Evolutionary conservation across 2,329 filamentous ascomycete genomes (phyloP), one percentile per base, ranked within the genome.

Genomic region (Talaromyces pinophilus): DNA sequence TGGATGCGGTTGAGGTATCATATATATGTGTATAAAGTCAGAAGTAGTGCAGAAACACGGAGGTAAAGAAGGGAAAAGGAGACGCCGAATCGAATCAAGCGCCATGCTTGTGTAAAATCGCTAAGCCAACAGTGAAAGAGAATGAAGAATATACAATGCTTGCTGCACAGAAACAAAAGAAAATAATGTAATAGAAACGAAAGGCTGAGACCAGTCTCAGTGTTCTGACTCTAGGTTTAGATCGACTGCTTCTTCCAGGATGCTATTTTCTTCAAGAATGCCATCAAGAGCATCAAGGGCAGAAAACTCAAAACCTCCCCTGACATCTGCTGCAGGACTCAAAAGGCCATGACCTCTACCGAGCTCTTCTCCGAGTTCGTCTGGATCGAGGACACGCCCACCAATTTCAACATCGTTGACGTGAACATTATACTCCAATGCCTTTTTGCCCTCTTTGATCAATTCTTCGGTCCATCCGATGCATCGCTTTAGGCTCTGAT

Each of bases 401-500:
- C 93, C 92, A 3, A 97, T 81, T 72, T 91, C 87, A 40, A 96
- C 84, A 73, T 98, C 94, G 70, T 88, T 91, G 8, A 91, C 86
- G 35, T 86, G 86, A 30, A 97, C 92, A 66, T 87, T 85, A 75
- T 97, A 97, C 59, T 90, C 90, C 1, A 99, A 84, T 0, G 95
- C 95, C 75, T 92, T 94, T 74, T 89, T 91, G 5, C 91, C 95
- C 71, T 97, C 93, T 59, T 87, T 89, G 76, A 99, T 97, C 54
- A 99, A 85, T 69, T 91, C 89, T 75, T 99, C 94, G 0, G 93
- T 96, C 86, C 92, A 94, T 70, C 89, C 88, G 40, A 97, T 84
- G 77, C 95, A 99, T 59, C 92, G 86, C 77, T 92, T 96, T 55
- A 99, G 85, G 76, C 92, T 96, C 82, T 99, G 71, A 85, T 97